phyloP scores from a whole-genome alignment of 768 basidiomycete genomes.

The Lactifluus hygrophoroides region DNA sequence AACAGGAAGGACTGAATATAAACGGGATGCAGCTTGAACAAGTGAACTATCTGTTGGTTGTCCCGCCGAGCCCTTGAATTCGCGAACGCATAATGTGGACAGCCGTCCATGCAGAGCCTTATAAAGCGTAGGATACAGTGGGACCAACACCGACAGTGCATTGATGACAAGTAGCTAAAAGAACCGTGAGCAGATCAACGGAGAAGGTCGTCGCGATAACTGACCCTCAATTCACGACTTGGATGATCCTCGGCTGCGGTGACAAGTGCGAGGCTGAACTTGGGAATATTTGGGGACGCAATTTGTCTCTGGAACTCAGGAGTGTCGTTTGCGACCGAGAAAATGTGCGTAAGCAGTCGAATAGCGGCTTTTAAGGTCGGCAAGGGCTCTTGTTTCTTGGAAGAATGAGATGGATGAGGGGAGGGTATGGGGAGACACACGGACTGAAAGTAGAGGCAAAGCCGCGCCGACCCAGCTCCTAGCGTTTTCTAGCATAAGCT shows the following conservation, averaged over 20 bases:
- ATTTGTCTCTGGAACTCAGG: conserved; percentile 80
- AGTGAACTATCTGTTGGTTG: conserved; percentile 34
- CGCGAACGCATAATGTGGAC: conserved; percentile 43
- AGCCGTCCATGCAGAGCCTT: conserved; percentile 46
- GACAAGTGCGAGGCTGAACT: conserved; percentile 54
- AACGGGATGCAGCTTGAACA: conserved; percentile 40
- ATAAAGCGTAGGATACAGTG: conserved; percentile 59
- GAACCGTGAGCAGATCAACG: background rate
- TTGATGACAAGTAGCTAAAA: conserved; percentile 37
- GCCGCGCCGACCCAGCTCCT: conserved; percentile 62
- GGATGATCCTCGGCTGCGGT: conserved; percentile 43
- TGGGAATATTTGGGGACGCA: conserved; percentile 59
- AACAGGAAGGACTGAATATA: conserved; percentile 56
- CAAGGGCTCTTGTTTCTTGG: conserved; percentile 59
- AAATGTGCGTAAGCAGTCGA: conserved; percentile 54
- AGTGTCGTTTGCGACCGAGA: conserved; percentile 48
- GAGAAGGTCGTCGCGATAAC: conserved; percentile 1
- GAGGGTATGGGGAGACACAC: conserved; percentile 30
- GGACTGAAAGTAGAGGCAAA: conserved; percentile 61
- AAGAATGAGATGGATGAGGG: conserved; percentile 23
- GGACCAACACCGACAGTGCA: conserved; percentile 48
- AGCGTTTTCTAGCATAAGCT: conserved; percentile 58
- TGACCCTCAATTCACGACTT: conserved; percentile 50
- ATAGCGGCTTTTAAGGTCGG: conserved; percentile 56
- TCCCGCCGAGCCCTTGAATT: conserved; percentile 47